Base-by-base conservation (phyloP, 192 early-diverging fungal species). In the Umbelopsis vinacea region DNA sequence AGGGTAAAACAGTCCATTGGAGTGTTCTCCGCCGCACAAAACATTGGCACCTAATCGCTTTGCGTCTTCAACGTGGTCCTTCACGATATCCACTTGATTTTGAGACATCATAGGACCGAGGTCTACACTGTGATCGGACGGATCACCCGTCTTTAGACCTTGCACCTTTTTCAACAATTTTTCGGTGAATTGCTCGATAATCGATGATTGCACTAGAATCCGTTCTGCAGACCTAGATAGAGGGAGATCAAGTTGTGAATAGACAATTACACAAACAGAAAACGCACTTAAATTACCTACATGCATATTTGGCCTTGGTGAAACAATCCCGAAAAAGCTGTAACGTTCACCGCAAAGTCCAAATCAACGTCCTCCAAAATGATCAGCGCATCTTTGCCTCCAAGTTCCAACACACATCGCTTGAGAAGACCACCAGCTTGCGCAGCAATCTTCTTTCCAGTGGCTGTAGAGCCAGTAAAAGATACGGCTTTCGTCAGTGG, bases 241-340 rank as follows among this genome's bases (percentile, higher is more conserved):
- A 21, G 0, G n/a, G 15, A n/a, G n/a, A n/a, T 50, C 15, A 50
- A 17, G 46, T 4, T 46, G 40, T 43, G 11, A 47, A 89, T 71
- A 24, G 63, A 54, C 3, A 71, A 73, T 68, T 89, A 76, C 15
- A 89, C 86, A 67, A 88, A 86, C 33, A 38, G n/a, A 1, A 43
- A 43, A 43, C 0, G 40, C 8, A 43, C 9, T 9, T 3, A 54
- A 14, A 54, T 81, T 38, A 76, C 74, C 71, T 85, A 86, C 24
- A 88, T 50, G 70, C 89, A 90, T 38, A 87, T 83, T 71, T 91
- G 87, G 24, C 90, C 90, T 66, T 91, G 87, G 76, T 90, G 89
- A 35, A 76, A 72, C 75, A 86, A 89, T 2, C 76, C 75, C 11
- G 78, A 75, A 15, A 79, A 73, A 26, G 89, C 54, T 9, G 78